Evolutionary conservation across 148 eudicot species (phyloP).

Genomic region (Spergularia bocconei): DNA sequence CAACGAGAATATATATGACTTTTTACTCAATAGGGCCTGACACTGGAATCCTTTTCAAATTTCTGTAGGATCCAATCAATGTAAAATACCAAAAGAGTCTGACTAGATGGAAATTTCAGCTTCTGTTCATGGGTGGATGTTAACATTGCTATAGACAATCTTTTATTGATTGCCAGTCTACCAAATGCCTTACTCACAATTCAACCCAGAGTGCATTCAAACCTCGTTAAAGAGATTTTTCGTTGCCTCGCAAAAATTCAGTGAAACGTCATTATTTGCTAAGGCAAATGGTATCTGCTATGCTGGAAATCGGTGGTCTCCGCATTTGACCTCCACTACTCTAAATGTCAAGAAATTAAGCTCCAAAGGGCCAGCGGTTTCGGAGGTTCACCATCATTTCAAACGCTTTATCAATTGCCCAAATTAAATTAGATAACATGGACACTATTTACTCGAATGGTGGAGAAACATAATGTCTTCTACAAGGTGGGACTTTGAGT

Average conservation of each 20-base stretch:
- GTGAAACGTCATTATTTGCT: constrained; percentile 7
- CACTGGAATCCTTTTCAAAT: background rate
- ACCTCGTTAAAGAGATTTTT: constrained; percentile 5
- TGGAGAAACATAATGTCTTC: background rate
- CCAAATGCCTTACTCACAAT: background rate
- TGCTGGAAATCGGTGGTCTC: background rate
- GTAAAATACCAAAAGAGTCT: background rate
- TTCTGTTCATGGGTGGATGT: background rate
- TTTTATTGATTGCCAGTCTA: background rate
- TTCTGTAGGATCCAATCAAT: background rate
- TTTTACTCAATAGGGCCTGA: background rate
- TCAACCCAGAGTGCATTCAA: background rate
- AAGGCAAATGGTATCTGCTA: background rate
- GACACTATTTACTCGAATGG: background rate
- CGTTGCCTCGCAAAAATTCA: background rate
- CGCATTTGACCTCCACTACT: background rate
- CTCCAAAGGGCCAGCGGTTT: background rate
- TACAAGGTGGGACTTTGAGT: constrained; percentile 1
- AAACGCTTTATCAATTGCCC: background rate
- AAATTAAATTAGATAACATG: background rate
- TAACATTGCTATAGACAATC: background rate
- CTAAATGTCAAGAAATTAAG: background rate
- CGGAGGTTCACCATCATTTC: background rate
- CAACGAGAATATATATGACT: background rate
- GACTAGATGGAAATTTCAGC: background rate